Evolutionary conservation across 352 stramenopile species (phyloP).

Genomic region (Pythium catenulatum): DNA sequence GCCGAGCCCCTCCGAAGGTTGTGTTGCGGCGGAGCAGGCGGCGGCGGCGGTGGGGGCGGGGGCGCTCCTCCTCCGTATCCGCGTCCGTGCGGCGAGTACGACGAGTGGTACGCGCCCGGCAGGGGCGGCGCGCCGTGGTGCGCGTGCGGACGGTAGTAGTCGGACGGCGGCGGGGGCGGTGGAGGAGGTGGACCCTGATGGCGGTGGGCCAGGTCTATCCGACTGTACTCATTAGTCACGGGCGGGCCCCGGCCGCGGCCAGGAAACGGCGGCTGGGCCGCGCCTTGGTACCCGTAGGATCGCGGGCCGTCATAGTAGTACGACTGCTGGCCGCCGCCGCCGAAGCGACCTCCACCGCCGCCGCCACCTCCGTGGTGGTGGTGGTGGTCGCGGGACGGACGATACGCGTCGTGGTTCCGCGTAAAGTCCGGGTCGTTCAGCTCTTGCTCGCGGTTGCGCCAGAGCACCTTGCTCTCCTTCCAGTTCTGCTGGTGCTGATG

Average conservation of each 20-base stretch:
- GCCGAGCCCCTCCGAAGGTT: slow-evolving; percentile 48
- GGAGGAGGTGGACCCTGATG: slow-evolving; percentile 1
- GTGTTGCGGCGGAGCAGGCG: slow-evolving; percentile 50
- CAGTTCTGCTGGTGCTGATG: slow-evolving; percentile 74
- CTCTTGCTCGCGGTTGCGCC: slow-evolving; percentile 96
- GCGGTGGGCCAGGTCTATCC: slow-evolving; percentile 43
- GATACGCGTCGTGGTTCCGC: slow-evolving; percentile 85
- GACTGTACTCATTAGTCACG: slow-evolving; percentile 39
- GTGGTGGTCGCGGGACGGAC: slow-evolving; percentile 60
- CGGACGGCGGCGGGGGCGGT: slow-evolving; percentile 32
- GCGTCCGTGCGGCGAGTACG: slow-evolving; percentile 46
- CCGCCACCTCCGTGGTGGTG: slow-evolving; percentile 23
- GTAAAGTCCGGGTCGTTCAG: slow-evolving; percentile 96
- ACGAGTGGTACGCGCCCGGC: slow-evolving; percentile 14
- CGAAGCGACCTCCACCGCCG: not conserved
- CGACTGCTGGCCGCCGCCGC: not conserved
- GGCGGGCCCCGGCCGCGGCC: slow-evolving; percentile 23
- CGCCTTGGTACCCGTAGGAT: slow-evolving; percentile 33
- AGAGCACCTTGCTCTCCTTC: slow-evolving; percentile 95
- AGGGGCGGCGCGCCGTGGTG: slow-evolving; percentile 18
- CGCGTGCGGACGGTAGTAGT: slow-evolving; percentile 38
- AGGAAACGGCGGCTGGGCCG: slow-evolving; percentile 10
- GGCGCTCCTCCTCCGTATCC: slow-evolving; percentile 36
- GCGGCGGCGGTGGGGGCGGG: slow-evolving; percentile 27
- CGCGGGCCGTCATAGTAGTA: slow-evolving; percentile 46